These are phyloP conservation scores for Asterionellopsis glacialis DNA, from an alignment of 108 stramenopile genomes.

Conservation along the genomic window DNA sequence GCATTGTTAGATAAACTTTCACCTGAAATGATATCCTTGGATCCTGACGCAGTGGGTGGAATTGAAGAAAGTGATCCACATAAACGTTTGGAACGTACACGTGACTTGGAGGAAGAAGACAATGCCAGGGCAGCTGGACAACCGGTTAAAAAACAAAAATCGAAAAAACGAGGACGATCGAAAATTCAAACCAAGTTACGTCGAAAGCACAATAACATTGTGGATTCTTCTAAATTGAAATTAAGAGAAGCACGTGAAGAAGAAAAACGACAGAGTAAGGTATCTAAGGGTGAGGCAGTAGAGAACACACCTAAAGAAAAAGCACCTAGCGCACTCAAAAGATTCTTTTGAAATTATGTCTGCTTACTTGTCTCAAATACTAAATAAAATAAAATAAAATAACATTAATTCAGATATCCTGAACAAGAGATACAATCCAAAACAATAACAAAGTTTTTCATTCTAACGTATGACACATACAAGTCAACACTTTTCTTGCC, in stretches of 20 bases:
- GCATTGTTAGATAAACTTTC: constrained; percentile 92
- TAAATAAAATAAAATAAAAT: no score
- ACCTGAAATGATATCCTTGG: constrained; percentile 93
- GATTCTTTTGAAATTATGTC: constrained; percentile 44
- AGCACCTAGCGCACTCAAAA: constrained; percentile 42
- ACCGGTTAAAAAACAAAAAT: constrained; percentile 74
- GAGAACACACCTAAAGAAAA: constrained; percentile 14
- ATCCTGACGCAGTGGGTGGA: constrained; percentile 84
- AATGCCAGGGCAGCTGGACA: constrained; percentile 42
- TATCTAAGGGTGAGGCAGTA: constrained; percentile 15
- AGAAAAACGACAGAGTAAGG: constrained; percentile 41
- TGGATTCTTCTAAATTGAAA: constrained; percentile 63
- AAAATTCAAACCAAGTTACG: constrained; percentile 94
- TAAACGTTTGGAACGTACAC: constrained; percentile 45
- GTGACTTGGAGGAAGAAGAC: constrained; percentile 62
- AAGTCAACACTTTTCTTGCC: no score
- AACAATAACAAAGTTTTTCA: no score
- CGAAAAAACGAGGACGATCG: constrained; percentile 91
- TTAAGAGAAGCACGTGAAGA: constrained; percentile 64
- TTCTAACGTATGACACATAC: no score
- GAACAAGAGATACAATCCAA: no score
- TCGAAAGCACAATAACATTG: constrained; percentile 89
- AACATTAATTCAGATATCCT: no score
- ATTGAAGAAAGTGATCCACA: constrained; percentile 76
- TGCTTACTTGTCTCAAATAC: no score